A percentile compares a stretch with the other conserved stretches of the same genome.
Conservation (phyloP, 2,329 filamentous ascomycete species). For the Microthyrium microscopicum region DNA sequence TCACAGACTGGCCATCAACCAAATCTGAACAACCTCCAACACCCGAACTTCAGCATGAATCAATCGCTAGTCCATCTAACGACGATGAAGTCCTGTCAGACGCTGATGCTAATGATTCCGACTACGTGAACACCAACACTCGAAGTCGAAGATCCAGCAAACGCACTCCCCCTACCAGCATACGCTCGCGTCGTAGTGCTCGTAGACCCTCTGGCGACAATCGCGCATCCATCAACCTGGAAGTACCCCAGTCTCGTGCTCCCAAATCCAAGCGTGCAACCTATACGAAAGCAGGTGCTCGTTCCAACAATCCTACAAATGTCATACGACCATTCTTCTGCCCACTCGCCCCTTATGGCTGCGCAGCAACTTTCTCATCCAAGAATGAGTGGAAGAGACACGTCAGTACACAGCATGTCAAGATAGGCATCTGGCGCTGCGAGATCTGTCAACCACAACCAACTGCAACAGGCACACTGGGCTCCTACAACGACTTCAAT, state of each 20-base stretch:
- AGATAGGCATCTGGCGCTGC: conserved; percentile 60
- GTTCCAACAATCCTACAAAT: conserved; percentile 11
- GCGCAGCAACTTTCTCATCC: conserved; percentile 50
- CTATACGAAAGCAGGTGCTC: not conserved
- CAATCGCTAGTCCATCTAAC: not conserved
- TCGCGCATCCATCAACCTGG: too few species aligned
- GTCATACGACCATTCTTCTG: conserved; percentile 48
- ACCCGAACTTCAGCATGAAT: not conserved
- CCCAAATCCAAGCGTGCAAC: conserved; percentile 4
- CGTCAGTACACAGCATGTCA: conserved; percentile 62
- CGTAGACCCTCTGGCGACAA: too few species aligned
- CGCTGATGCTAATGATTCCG: too few species aligned
- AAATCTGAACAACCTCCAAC: conserved; percentile 2
- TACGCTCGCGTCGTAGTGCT: too few species aligned
- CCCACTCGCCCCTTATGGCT: conserved; percentile 64
- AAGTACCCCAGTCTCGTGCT: too few species aligned
- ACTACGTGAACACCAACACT: too few species aligned
- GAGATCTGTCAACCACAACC: conserved; percentile 35
- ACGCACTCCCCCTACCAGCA: not conserved
- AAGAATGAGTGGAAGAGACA: conserved; percentile 98
- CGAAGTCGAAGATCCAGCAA: too few species aligned
- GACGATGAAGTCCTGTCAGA: too few species aligned
- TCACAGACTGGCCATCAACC: conserved; percentile 3
- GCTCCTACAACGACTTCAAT: conserved; percentile 64
- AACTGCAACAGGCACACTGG: too few species aligned